phyloP scores from a whole-genome alignment of 176 grass and related monocot species.

The Avena atlantica region DNA sequence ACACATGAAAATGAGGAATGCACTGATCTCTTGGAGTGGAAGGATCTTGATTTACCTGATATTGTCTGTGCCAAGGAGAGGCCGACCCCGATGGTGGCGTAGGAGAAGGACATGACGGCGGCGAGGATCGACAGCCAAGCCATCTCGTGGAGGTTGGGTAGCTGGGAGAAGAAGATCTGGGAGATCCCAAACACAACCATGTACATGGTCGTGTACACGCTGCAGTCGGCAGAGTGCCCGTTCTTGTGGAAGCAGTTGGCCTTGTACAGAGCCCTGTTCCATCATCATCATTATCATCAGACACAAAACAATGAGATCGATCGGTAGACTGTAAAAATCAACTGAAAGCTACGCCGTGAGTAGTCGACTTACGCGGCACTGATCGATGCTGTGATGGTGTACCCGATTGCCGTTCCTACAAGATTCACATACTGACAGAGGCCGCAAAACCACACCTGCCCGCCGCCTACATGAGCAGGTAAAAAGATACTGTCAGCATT shows the following conservation, averaged over 20 bases:
- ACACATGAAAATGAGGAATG: not conserved
- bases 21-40: not conserved
- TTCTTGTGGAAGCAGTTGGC: constrained; percentile 54
- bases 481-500: not conserved
- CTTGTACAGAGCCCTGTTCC: constrained; percentile 40
- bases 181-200: constrained; percentile 45
- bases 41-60: not conserved
- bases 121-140: constrained; percentile 53
- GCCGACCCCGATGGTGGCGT: constrained; percentile 40
- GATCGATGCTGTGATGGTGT: constrained; percentile 59
- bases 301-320: not conserved
- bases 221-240: constrained; percentile 36
- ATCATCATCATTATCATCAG: not conserved
- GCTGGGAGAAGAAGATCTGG: constrained; percentile 44
- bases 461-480: not conserved
- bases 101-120: constrained; percentile 42
- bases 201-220: constrained; percentile 35
- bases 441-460: constrained; percentile 36
- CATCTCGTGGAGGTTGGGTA: constrained; percentile 49
- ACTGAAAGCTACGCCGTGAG: not conserved
- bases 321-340: not conserved
- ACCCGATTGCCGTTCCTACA: constrained; percentile 38
- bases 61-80: constrained; percentile 49
- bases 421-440: constrained; percentile 53
- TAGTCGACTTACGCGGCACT: constrained; percentile 45